These are phyloP conservation scores for Mucor mucedo DNA, from an alignment of 371 early-diverging fungal genomes.

Conservation along the genomic window DNA sequence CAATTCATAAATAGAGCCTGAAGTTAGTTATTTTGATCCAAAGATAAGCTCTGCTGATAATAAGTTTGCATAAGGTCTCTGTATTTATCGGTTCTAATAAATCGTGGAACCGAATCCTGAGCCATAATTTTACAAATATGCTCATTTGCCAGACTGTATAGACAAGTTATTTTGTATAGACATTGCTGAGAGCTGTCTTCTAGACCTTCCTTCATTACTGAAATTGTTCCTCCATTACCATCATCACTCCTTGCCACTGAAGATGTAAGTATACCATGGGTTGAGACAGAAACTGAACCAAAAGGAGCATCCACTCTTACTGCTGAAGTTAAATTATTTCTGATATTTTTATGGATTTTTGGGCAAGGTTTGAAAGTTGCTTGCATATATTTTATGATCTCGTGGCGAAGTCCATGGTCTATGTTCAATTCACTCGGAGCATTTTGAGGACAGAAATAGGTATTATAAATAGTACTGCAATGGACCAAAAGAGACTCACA, in stretches of 20 bases:
- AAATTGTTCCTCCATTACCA: not conserved
- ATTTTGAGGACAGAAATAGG: slow-evolving; percentile 53
- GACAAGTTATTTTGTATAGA: slow-evolving; percentile 32
- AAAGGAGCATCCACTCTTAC: slow-evolving; percentile 19
- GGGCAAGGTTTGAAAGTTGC: slow-evolving; percentile 9
- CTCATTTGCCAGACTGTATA: slow-evolving; percentile 67
- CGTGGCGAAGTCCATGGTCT: slow-evolving; percentile 47
- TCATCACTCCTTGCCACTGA: not conserved
- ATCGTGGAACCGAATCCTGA: slow-evolving; percentile 75
- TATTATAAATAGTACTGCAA: slow-evolving; percentile 60
- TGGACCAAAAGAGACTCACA: slow-evolving; percentile 42
- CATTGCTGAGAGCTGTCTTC: slow-evolving; percentile 19
- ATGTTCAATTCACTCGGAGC: slow-evolving; percentile 64
- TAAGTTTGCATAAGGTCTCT: slow-evolving; percentile 24
- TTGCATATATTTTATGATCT: slow-evolving; percentile 43
- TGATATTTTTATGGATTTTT: not conserved
- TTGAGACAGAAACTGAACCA: slow-evolving; percentile 24
- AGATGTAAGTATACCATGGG: slow-evolving; percentile 16
- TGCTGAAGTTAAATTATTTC: not conserved
- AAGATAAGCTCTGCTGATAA: not conserved
- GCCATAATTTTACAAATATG: slow-evolving; percentile 77
- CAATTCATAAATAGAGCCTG: no score
- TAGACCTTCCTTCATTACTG: slow-evolving; percentile 2
- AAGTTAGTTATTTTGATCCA: not conserved
- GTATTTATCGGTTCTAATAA: slow-evolving; percentile 65